Conservation (phyloP, 352 stramenopile species). For the Pythium periplocum region DNA sequence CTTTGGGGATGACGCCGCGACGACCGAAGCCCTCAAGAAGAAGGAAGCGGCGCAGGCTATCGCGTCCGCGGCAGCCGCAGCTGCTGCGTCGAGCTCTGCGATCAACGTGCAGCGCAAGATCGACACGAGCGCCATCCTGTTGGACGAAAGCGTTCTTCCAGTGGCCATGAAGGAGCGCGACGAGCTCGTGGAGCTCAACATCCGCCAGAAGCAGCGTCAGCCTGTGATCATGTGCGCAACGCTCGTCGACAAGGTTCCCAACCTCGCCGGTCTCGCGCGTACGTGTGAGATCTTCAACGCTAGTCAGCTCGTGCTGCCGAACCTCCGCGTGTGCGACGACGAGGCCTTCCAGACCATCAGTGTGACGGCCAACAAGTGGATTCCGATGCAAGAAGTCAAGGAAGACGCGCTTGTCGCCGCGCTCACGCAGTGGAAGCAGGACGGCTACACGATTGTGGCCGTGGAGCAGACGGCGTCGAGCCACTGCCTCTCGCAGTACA, state of each 20-base stretch:
- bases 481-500: slow-evolving; percentile 72
- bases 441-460: slow-evolving; percentile 91
- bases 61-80: not conserved
- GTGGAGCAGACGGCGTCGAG: slow-evolving; percentile 94
- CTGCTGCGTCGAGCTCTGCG: not conserved
- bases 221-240: slow-evolving; percentile 75
- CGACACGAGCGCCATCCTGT: slow-evolving; percentile 48
- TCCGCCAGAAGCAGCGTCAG: slow-evolving; percentile 44
- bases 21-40: not conserved
- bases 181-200: slow-evolving; percentile 29
- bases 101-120: slow-evolving; percentile 77
- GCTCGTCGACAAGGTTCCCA: slow-evolving; percentile 94
- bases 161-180: slow-evolving; percentile 36
- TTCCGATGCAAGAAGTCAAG: slow-evolving; percentile 90
- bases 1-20: slow-evolving; percentile 26
- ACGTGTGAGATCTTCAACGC: slow-evolving; percentile 96
- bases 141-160: slow-evolving; percentile 58
- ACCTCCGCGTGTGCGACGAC: slow-evolving; percentile 81
- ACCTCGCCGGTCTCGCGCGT: slow-evolving; percentile 90
- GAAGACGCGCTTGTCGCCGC: slow-evolving; percentile 25
- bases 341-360: slow-evolving; percentile 89
- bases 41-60: no score
- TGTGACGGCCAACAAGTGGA: slow-evolving; percentile 93
- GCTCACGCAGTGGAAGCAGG: slow-evolving; percentile 60
- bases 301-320: slow-evolving; percentile 86